Base-by-base conservation (phyloP, 1,284 basidiomycete species). In the Ceratobasidium sp. region DNA sequence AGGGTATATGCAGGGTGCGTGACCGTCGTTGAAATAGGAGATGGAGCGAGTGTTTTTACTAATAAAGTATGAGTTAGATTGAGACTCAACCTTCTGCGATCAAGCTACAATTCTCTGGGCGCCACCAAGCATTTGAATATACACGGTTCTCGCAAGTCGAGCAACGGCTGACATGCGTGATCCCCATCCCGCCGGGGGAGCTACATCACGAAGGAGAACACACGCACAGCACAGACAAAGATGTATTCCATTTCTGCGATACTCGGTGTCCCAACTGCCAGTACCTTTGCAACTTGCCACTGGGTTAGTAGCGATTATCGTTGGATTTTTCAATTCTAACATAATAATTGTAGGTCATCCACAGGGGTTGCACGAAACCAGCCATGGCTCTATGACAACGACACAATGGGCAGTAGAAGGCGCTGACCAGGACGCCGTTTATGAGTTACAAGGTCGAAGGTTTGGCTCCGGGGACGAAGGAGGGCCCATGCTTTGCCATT, bases 401-500 rank as follows among this genome's bases (percentile, higher is more conserved):
- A 87, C 87, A 0, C 82, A 83, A 47, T 91, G 90, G 90, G 82
- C 85, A 0, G 78, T 91, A 1, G 88, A 89, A 62, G 87, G 86
- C 0, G 82, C 84, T 0, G 86, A 89, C 29, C 85, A 84, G 14
- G 82, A 82, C 0, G 79, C 82, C 0, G 76, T 90, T 0, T 60
- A 72, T 29, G 89, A 91, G 76, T 80, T 90, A 1, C 84, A 86
- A 75, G 89, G 89, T 1, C 84, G 85, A 63, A 87, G 85, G 71
- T 91, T 89, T 78, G 87, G 84, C 1, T 78, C 86, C 0, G 84
- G 85, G n/a, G 89, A 90, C 66, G 86, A 88, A 59, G 89, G 90
- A 14, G 89, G 88, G 0, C 90, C 89, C 0, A 89, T 90, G 87
- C 84, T 91, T 81, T 91, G 89, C 79, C 88, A 85, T 62, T 82